A percentile compares a stretch with the other conserved stretches of the same genome.
phyloP scores from a whole-genome alignment of 177 flowering plant genomes.

The Vitis hybrid region DNA sequence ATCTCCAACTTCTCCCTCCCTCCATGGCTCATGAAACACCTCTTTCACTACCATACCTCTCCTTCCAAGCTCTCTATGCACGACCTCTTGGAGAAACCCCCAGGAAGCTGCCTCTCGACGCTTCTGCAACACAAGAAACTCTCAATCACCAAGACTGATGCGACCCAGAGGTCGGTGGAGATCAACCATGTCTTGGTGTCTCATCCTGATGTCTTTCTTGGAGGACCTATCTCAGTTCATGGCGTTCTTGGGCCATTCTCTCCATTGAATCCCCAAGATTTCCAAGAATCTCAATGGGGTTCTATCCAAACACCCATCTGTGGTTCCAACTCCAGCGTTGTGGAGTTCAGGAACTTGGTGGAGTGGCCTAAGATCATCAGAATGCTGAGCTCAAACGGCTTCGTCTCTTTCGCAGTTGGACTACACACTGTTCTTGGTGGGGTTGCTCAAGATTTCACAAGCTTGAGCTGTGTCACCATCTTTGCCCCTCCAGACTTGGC shows the following conservation, averaged over 20 bases:
- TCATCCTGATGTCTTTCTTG: constrained; percentile 52
- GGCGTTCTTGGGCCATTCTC: constrained; percentile 53
- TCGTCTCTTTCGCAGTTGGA: constrained; percentile 50
- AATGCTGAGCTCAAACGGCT: constrained; percentile 45
- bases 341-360: constrained; percentile 9
- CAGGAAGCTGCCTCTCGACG: constrained; percentile 40
- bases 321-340: constrained; percentile 4
- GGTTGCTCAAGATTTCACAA: constrained; percentile 29
- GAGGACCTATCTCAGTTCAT: constrained; percentile 42
- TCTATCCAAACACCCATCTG: constrained; percentile 26
- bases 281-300: constrained; percentile 13
- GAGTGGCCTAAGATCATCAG: constrained; percentile 46
- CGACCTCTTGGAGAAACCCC: constrained; percentile 33
- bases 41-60: constrained; percentile 55
- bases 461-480: constrained; percentile 44
- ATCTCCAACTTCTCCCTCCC: constrained; percentile 36
- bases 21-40: constrained; percentile 26
- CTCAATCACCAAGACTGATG: constrained; percentile 28
- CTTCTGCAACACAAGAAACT: constrained; percentile 32
- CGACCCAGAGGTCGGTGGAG: constrained; percentile 27
- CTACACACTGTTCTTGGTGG: constrained; percentile 50
- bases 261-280: constrained; percentile 12
- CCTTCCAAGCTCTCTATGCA: constrained; percentile 36
- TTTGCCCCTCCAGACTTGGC: constrained; percentile 48
- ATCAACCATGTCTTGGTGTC: constrained; percentile 56